Base-by-base conservation (phyloP, 768 basidiomycete species). In the Pleurotus platypus region DNA sequence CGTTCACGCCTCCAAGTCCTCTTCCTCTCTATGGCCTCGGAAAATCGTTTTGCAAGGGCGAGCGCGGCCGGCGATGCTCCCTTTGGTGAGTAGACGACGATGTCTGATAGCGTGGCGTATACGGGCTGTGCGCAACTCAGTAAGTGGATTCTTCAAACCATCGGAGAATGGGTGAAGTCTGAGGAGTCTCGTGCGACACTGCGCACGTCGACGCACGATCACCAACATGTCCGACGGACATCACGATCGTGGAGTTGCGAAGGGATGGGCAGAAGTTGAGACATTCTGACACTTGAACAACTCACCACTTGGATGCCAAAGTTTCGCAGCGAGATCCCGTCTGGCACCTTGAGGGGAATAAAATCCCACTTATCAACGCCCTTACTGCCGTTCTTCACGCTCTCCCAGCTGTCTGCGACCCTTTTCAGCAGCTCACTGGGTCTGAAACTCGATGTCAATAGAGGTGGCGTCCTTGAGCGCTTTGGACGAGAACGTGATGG, bases 281-380 rank as follows among this genome's bases (percentile, higher is more conserved):
- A 60, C 57, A 48, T 22, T 26, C 24, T 26, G 24, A 26, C 24
- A 26, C 24, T 26, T 42, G 54, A 58, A 42, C 48, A 16, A 85
- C 90, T 77, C 67, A 92, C 89, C 62, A 89, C 83, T 70, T 95
- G 94, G 58, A 93, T 89, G 26, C 90, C 90, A 68, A 95, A 94
- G 74, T 95, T 93, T 61, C 94, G 78, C 64, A 92, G 72, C 58
- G 85, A 88, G 57, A 92, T 91, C 15, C 91, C 91, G 62, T 90
- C 87, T 8, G 91, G 91, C 56, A 93, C 87, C 55, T 76, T 77
- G 12, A 81, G 79, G 42, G 87, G 85, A 38, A 85, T 78, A 61
- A 93, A 92, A 62, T 87, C 83, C 74, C 85, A 85, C 35, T 69
- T 69, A 70, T 2, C 72, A 70, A 9, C 64, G 60, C n/a, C 51